Evolutionary conservation across 2,329 filamentous ascomycete species (phyloP).

Genomic region (Diplocarpon rosae): DNA sequence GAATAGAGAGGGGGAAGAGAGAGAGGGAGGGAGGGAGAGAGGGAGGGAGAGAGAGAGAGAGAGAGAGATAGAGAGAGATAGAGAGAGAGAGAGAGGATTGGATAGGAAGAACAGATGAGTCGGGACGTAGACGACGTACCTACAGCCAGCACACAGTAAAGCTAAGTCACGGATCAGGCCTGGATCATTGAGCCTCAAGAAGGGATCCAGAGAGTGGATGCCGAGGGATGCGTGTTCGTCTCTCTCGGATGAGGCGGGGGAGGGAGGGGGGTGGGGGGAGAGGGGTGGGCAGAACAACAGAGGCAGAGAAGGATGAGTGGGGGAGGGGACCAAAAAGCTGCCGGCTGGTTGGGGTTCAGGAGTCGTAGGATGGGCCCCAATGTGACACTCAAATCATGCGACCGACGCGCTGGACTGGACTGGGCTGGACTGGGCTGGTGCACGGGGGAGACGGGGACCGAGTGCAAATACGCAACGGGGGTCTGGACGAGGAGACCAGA

Average conservation of each 20-base stretch:
- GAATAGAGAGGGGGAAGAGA: no score
- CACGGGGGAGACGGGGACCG: slow-evolving; percentile 10
- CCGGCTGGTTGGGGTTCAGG: no score
- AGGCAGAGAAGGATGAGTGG: no score
- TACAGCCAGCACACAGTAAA: neutral
- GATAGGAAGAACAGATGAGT: slow-evolving; percentile 2
- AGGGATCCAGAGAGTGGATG: slow-evolving; percentile 5
- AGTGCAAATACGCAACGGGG: neutral
- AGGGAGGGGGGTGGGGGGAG: slow-evolving; percentile 3
- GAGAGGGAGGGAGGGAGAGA: neutral
- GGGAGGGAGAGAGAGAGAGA: neutral
- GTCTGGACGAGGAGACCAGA: neutral
- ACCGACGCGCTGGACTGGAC: slow-evolving; percentile 4
- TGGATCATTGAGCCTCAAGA: slow-evolving; percentile 8
- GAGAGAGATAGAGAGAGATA: neutral
- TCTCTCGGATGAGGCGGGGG: slow-evolving; percentile 5
- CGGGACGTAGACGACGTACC: slow-evolving; percentile 11
- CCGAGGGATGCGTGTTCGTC: slow-evolving; percentile 10
- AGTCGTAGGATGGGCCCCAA: no score
- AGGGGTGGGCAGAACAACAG: no score
- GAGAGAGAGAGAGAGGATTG: neutral
- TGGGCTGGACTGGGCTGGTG: slow-evolving; percentile 2
- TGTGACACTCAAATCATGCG: slow-evolving; percentile 12
- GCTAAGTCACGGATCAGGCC: neutral
- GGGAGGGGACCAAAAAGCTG: no score